Percentiles rank a stretch among this genome's conserved stretches.
Evolutionary conservation across 768 basidiomycete species (phyloP).

Genomic region (Pleurotus sapidus): DNA sequence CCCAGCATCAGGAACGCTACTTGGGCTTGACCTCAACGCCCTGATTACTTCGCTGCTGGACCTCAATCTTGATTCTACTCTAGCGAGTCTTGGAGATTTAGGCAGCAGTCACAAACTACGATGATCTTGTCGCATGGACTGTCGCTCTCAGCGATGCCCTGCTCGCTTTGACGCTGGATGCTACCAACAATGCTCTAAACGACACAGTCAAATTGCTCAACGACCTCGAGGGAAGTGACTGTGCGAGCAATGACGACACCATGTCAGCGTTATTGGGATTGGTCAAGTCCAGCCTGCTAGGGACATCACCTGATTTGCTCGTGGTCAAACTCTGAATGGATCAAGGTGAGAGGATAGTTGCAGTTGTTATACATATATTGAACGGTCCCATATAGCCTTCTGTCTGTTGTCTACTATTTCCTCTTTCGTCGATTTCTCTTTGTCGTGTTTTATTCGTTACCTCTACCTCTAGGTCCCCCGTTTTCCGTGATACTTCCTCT

Average conservation of each 20-base stretch:
- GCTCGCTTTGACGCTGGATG: neutral
- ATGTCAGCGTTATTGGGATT: constrained; percentile 1
- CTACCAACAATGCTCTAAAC: neutral
- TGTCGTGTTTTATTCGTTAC: neutral
- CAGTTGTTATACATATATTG: neutral
- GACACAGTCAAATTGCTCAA: neutral
- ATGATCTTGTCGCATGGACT: neutral
- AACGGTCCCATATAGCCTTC: neutral
- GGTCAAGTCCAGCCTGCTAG: constrained; percentile 2
- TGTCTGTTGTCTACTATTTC: neutral
- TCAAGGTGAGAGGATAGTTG: too few species aligned
- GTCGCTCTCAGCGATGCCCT: neutral
- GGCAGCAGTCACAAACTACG: neutral
- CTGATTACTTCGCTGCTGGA: neutral
- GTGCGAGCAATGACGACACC: neutral
- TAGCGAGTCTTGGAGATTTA: neutral
- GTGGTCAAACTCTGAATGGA: neutral
- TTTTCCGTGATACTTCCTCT: neutral
- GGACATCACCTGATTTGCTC: neutral
- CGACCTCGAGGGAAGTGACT: constrained; percentile 2
- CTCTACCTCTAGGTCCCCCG: neutral
- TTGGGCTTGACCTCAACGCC: constrained; percentile 1
- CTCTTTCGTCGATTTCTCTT: neutral
- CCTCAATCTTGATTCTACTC: neutral
- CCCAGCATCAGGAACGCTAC: neutral